A percentile compares a stretch with the other conserved stretches of the same genome.
Conservation (phyloP, 2,329 filamentous ascomycete genomes). For the Exophiala xenobiotica region DNA sequence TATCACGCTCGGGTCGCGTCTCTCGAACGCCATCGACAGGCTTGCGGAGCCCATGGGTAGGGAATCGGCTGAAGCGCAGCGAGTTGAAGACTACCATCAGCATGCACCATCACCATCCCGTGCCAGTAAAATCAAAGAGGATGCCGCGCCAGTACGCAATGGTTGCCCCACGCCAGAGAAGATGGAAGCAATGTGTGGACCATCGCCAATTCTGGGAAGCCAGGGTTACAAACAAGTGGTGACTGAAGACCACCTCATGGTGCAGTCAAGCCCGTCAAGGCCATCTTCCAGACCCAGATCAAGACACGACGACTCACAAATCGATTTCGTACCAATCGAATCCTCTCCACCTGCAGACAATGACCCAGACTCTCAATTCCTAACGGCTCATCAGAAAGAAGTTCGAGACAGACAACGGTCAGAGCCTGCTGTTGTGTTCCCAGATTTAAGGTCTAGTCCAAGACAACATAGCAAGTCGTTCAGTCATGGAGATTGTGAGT, state of each 20-base stretch:
- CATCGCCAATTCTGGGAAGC: conserved; percentile 19
- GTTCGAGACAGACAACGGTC: conserved; percentile 68
- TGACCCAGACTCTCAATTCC: conserved; percentile 63
- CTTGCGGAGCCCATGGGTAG: conserved; percentile 6
- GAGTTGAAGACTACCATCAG: neutral
- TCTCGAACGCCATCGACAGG: conserved; percentile 58
- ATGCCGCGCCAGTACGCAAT: neutral
- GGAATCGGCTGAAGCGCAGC: neutral
- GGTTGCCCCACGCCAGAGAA: neutral
- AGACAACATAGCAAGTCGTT: conserved; percentile 15
- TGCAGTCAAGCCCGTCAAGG: conserved; percentile 43
- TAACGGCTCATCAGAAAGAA: conserved; percentile 79
- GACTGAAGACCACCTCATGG: neutral
- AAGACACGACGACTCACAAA: conserved; percentile 78
- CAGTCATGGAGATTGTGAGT: conserved; percentile 17
- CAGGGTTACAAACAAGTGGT: neutral
- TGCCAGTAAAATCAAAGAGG: neutral
- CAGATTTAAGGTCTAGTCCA: conserved; percentile 63
- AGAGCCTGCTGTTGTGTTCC: conserved; percentile 65
- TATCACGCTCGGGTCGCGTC: conserved; percentile 62
- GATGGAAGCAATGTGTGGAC: neutral
- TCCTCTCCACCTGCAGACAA: conserved; percentile 55
- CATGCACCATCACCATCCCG: neutral
- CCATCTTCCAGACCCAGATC: conserved; percentile 50
- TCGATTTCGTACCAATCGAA: conserved; percentile 70